Percentiles rank a stretch among this genome's conserved stretches.
Evolutionary conservation across 169 alveolate genomes (phyloP).

Genomic region (Cyclospora cayetanensis): DNA sequence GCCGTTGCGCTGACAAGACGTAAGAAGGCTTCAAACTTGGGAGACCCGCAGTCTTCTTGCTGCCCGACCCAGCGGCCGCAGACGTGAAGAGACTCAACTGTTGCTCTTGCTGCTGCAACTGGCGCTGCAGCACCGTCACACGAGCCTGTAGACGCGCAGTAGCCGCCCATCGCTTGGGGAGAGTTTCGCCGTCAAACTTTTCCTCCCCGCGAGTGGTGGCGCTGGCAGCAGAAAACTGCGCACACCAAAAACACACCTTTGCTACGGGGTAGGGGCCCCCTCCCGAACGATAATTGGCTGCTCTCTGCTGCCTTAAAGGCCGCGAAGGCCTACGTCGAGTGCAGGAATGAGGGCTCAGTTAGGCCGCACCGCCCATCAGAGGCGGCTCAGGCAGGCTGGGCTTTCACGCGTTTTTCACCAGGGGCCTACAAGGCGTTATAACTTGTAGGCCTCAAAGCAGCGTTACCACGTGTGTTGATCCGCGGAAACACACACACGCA

Average conservation of each 20-base stretch:
- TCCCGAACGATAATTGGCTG: too few species aligned
- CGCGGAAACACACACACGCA: background rate
- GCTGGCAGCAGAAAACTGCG: constrained; percentile 42
- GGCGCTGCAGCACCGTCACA: constrained; percentile 48
- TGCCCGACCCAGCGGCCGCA: constrained; percentile 19
- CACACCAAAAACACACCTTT: too few species aligned
- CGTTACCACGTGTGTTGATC: too few species aligned
- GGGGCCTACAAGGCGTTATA: too few species aligned
- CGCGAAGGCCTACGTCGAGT: background rate
- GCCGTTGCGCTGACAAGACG: constrained; percentile 31
- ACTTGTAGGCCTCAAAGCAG: too few species aligned
- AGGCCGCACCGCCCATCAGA: too few species aligned
- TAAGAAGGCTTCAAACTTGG: background rate
- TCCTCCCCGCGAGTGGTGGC: background rate
- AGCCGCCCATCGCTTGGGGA: constrained; percentile 62
- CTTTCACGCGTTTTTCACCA: too few species aligned
- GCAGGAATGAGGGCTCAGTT: too few species aligned
- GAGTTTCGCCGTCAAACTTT: constrained; percentile 41
- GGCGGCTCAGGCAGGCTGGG: too few species aligned
- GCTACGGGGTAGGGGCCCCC: too few species aligned
- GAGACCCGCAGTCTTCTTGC: background rate
- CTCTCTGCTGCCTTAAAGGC: background rate
- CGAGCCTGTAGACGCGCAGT: constrained; percentile 63
- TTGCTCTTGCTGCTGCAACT: constrained; percentile 51
- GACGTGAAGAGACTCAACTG: constrained; percentile 42